Evolutionary conservation across 1,139 yeast genomes (phyloP), one percentile per base, ranked within the genome.

Genomic region (Suhomyces guaymorum): DNA sequence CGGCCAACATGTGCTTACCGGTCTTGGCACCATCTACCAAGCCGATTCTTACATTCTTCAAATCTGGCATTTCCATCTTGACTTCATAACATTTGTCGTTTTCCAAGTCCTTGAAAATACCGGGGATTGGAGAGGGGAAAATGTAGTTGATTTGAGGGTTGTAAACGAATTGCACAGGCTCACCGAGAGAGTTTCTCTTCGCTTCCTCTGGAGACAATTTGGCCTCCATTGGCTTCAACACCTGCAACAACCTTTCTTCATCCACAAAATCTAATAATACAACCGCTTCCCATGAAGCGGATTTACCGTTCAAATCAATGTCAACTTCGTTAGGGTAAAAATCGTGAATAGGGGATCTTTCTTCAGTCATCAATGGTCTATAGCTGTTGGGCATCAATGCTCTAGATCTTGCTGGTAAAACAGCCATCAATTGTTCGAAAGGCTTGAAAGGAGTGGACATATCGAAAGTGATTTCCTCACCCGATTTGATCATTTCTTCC

Each of bases 201-300:
- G 69, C 67, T 55, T 94, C 98, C 28, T 78, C 90, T 0, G 83
- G 74, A 1, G 81, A 64, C 38, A 94, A 66, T 41, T 71, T 73
- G 1, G 63, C 54, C 40, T 86, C 85, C 27, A 70, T 59, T 2
- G 95, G 84, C 31, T 65, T 70, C 32, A 94, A 77, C 1, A 92
- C 90, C 2, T 71, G 78, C 33, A 85, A 65, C 41, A 92, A 71
- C 43, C 92, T 73, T 22, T 75, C 64, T 52, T 85, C 90, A 48
- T 94, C 97, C 34, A 92, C 97, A 70, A 94, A 94, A 9, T 95
- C 84, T 43, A 92, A 75, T 54, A 88, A 77, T n/a, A 92, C 96
- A 37, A 92, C 97, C 7, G 97, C 97, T 64, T 92, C 98, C 99
- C 99, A 92, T 32, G 87, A 82, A 6, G 95, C 95, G 37, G 90